Base-by-base conservation (phyloP, 345 rosid genomes). In the Rhodomyrtus tomentosa region DNA sequence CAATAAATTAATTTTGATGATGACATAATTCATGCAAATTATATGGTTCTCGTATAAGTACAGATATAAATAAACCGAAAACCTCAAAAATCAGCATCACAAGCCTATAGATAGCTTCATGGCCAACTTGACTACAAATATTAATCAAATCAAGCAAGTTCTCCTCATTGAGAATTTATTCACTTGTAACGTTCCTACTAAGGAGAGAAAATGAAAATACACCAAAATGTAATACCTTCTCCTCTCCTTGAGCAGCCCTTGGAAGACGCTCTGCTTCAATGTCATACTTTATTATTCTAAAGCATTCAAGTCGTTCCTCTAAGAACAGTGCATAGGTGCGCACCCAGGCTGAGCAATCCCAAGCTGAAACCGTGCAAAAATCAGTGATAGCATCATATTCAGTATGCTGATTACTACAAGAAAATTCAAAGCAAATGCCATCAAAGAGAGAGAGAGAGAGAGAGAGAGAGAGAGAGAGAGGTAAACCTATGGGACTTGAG, bases 261-360 rank as follows among this genome's bases (percentile, higher is more conserved):
- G 99, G 95, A 82, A 96, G 95, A 82, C 96, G 96, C 86, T 96
- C 98, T 32, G 97, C 98, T 87, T 96, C 99, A 84, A 95, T 94
- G 84, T 98, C 99, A 91, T 98, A 96, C 88, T 90, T 96, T 32
- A 98, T 87, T 85, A 93, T 90, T 92, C 93, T 94, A 85, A 98
- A 96, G 88, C 99, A 98, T 91, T 96, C 98, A 55, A 98, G 98
- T 55, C 97, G 92, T 84, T 96, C 99, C 92, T 98, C 99, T 88
- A 98, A 91, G 91, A 93, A 96, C 83, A 93, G 90, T 29, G 98
- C 98, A 92, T 96, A 98, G 51, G 99, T 93, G 82, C 99, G 99
- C 50, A 94, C 99, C 99, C 99, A 98, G 53, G 97, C 98, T 79
- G 99, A 98, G 91, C 98, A 98, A 92, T 98, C 99, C 99, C 99